phyloP scores from a whole-genome alignment of 140 eudicot genomes.

The Stevia rebaudiana region DNA sequence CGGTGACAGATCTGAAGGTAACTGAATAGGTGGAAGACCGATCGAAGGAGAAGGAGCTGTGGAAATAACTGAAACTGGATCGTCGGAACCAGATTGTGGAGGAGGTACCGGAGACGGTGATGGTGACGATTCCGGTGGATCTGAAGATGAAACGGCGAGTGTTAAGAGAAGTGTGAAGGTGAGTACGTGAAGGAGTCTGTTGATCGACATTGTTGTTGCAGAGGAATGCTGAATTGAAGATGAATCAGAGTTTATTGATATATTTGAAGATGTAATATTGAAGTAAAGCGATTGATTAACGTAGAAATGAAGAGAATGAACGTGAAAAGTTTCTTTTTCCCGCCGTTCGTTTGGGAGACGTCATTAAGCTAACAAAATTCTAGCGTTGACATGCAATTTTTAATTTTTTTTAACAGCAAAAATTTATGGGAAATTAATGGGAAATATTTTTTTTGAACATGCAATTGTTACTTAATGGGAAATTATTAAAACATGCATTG shows the following conservation, averaged over 20 bases:
- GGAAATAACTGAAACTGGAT: neutral
- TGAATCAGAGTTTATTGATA: slow-evolving; percentile 1
- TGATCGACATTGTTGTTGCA: slow-evolving; percentile 24
- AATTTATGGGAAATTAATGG: too few relatives aligned
- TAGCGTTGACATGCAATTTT: slow-evolving; percentile 15
- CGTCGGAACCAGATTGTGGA: slow-evolving; percentile 27
- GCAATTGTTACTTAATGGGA: too few relatives aligned
- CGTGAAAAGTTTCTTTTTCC: slow-evolving; percentile 12
- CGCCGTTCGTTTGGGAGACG: slow-evolving; percentile 21
- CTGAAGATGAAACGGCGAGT: slow-evolving; percentile 15
- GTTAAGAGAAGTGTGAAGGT: slow-evolving; percentile 15
- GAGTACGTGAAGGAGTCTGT: slow-evolving; percentile 9
- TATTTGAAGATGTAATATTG: slow-evolving; percentile 7
- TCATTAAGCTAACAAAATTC: slow-evolving; percentile 18
- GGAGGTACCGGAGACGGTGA: slow-evolving; percentile 35
- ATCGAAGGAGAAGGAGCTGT: slow-evolving; percentile 25
- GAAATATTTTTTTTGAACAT: too few relatives aligned
- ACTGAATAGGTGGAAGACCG: slow-evolving; percentile 28
- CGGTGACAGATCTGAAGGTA: slow-evolving; percentile 28
- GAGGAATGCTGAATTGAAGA: too few relatives aligned
- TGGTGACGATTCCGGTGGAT: slow-evolving; percentile 29
- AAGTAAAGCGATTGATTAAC: slow-evolving; percentile 26
- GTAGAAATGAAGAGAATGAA: slow-evolving; percentile 18
- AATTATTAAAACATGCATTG: too few relatives aligned
- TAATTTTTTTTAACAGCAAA: neutral